Evolutionary conservation across 306 rosid species (phyloP), one percentile per base, ranked within the genome.

Genomic region (Astragalus glycyphyllos): DNA sequence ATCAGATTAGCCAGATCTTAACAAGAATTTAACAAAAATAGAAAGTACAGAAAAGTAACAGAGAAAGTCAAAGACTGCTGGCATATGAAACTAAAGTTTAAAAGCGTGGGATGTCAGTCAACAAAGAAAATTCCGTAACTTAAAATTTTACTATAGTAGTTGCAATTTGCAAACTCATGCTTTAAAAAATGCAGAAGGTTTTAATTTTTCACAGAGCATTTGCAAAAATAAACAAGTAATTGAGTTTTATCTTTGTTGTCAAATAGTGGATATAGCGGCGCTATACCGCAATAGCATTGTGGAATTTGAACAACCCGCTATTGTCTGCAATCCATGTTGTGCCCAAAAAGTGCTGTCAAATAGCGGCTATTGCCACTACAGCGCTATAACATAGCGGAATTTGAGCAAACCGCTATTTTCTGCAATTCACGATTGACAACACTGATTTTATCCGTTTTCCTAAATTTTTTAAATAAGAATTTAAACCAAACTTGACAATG

Each of bases 1-100:
- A 68, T 80, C 82, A 17, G 91, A 80, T 9, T 80, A 82, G 34
- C 85, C 84, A 47, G 89, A 74, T 68, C 98, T 94, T 79, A 68
- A 80, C 58, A 77, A 66, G 77, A 74, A 58, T 62, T 72, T 38
- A 59, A 16, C 13, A 16, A 42, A 54, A 40, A 3, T 14, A 34
- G 41, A 55, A 40, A 7, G 46, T 60, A 46, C 50, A 71, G 38
- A 53, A 8, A 58, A 16, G 73, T 58, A 42, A 58, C 41, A 58
- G 26, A 15, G 41, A 42, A 67, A 75, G 65, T 10, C 11, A 51
- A 58, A 37, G 23, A 42, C 8, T 4, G 35, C 13, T 15, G 11
- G 51, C 5, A 11, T 35, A 73, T 34, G 48, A 49, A 40, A 51
- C 29, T 26, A 68, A 45, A 72, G n/a, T 34, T 20, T 45, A 32